Base-by-base conservation (phyloP, 768 basidiomycete species). In the Tulasnella sp. region DNA sequence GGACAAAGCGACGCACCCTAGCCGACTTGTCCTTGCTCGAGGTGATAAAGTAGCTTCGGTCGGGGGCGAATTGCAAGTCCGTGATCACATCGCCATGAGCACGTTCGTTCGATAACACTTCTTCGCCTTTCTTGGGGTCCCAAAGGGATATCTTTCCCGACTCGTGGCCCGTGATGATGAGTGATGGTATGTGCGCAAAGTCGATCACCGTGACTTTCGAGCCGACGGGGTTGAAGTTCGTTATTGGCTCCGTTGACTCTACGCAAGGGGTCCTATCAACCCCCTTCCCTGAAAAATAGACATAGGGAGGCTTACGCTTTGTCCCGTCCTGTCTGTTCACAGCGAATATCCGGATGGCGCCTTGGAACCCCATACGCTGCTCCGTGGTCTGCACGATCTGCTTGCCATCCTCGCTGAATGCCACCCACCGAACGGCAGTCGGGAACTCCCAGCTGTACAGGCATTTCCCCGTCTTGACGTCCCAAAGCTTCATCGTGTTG, bases 181-280 rank as follows among this genome's bases (percentile, higher is more conserved):
- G 69, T 37, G 83, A 78, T 21, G 84, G 82, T 11, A 77, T 75
- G 49, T 83, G 78, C 3, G 88, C 85, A 70, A 96, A 98, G 4
- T 89, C 83, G 67, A 90, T 93, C 37, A 98, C 91, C 1, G 90
- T 97, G n/a, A 92, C 88, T 72, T 98, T 98, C 59, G 88, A 88
- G 25, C 92, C 93, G 59, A 88, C 74, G 11, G 92, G 87, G 69
- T 85, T 77, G 76, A 96, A 93, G 69, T 86, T 78, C 64, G 80
- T 73, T 14, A 74, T 64, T 0, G 92, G 90, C 61, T 89, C 85
- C 66, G 69, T 72, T 61, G 81, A 75, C 72, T 96, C 91, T 94
- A 65, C 15, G 32, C 50, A 25, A 41, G 32, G 50, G 19, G 36
- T 46, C 54, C 46, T 36, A 15, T 32, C 46, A 49, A 40, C 34